Evolutionary conservation across 2,329 filamentous ascomycete genomes (phyloP), one percentile per base, ranked within the genome.

Genomic region (Esteya vermicola): DNA sequence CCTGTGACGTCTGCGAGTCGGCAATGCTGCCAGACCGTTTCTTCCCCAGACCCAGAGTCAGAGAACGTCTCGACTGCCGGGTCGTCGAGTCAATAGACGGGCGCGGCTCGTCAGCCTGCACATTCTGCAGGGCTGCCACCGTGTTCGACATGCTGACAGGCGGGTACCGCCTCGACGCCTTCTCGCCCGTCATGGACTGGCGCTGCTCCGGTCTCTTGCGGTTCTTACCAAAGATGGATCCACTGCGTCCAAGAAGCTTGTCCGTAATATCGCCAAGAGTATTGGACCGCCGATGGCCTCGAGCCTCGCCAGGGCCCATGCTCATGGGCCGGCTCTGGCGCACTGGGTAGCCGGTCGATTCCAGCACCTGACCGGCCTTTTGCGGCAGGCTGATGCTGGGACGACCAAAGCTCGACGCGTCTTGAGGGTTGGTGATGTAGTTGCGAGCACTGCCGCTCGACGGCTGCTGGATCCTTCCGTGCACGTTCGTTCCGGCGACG

Each of bases 391-490:
- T 74, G 43, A 80, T 54, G 67, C 81, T 64, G 55, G 75, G 54
- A 58, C 79, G 62, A 64, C 77, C 55, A 64, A 75, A 51, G 53
- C 62, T 58, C 27, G 69, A 63, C 4, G 60, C 59, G 25, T 72
- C 64, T 47, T 77, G 73, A 25, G 72, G 63, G 36, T 80, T 71
- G 13, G 78, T 85, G 37, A 75, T 73, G 54, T 86, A 85, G 47
- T 74, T 75, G 52, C 79, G 47, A 47, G 69, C 64, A 38, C 44
- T 44, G 48, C 63, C 57, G 71, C 74, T 48, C 59, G 69, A 61
- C 10, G 83, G 83, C 55, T 94, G 89, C 48, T 91, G 83, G 51
- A 96, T 85, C 47, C 82, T 82, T 47, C 86, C 89, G 57, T 94
- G 83, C 4, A 75, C 86, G 57, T 91, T 94, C 39, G 86, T 91